phyloP scores from a whole-genome alignment of 2,329 filamentous ascomycete species.

The Ceratocystis lukuohia region DNA sequence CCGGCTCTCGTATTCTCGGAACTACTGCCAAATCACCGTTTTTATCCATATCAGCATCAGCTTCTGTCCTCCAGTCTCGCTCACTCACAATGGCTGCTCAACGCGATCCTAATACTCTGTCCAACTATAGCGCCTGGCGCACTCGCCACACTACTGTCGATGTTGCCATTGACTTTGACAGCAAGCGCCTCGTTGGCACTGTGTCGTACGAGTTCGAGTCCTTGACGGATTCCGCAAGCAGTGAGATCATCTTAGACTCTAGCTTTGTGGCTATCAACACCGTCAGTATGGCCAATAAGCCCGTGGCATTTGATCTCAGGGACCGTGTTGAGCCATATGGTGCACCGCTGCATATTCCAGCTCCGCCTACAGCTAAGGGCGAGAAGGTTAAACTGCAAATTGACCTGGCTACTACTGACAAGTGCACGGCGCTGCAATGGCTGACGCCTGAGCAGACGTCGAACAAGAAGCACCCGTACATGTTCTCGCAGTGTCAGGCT shows the following conservation, averaged over 20 bases:
- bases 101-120: constrained; percentile 77
- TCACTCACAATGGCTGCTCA: constrained; percentile 18
- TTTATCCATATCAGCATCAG: background rate
- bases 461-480: constrained; percentile 91
- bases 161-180: constrained; percentile 71
- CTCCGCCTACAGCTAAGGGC: constrained; percentile 40
- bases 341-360: constrained; percentile 52
- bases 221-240: constrained; percentile 56
- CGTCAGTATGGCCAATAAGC: constrained; percentile 54
- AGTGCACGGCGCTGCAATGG: constrained; percentile 92
- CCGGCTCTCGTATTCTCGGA: constrained; percentile 15
- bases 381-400: constrained; percentile 47
- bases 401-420: constrained; percentile 63
- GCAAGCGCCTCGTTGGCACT: constrained; percentile 61
- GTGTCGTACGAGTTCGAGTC: constrained; percentile 67
- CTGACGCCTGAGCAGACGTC: constrained; percentile 84
- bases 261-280: constrained; percentile 62
- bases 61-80: background rate
- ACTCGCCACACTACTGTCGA: constrained; percentile 73
- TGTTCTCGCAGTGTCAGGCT: constrained; percentile 96
- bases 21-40: background rate
- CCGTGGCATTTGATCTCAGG: constrained; percentile 55
- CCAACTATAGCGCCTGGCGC: constrained; percentile 80
- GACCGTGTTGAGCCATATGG: constrained; percentile 61
- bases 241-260: constrained; percentile 78